phyloP scores from a whole-genome alignment of 345 rosid genomes.

The Eucalyptus albens region DNA sequence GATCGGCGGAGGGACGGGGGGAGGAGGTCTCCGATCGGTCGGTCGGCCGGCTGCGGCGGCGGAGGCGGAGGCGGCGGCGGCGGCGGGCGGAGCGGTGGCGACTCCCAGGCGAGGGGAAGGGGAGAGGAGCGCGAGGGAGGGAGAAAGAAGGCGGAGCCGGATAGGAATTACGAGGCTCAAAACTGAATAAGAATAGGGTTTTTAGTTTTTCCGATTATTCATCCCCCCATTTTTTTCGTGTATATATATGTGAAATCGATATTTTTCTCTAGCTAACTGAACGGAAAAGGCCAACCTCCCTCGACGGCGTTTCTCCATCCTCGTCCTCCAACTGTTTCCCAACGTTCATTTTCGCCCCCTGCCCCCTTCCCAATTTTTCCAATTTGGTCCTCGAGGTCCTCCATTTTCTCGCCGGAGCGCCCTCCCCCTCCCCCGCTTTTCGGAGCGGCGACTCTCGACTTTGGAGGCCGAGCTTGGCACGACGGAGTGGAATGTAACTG shows the following conservation, averaged over 20 bases:
- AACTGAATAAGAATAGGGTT: constrained; percentile 43
- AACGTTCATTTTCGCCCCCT: not conserved
- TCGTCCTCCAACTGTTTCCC: not conserved
- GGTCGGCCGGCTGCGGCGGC: not conserved
- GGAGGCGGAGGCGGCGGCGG: not conserved
- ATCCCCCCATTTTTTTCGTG: not conserved
- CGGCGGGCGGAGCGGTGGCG: not conserved
- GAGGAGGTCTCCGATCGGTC: not conserved
- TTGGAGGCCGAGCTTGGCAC: not conserved
- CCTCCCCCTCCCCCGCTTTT: not conserved
- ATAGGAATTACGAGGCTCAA: constrained; percentile 35
- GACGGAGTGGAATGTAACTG: not conserved
- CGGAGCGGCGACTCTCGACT: not conserved
- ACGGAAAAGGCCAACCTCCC: not conserved
- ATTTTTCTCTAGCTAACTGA: not conserved
- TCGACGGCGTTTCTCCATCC: not conserved
- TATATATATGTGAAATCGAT: not conserved
- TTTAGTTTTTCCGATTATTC: not conserved
- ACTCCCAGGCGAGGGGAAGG: not conserved
- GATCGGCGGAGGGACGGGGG: not conserved
- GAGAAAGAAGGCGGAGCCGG: not conserved
- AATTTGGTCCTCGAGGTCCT: not conserved
- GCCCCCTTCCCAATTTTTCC: not conserved
- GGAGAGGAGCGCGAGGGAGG: not conserved
- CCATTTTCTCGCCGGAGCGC: not conserved